Conservation (phyloP, 768 basidiomycete species). For the Suillus placidus region DNA sequence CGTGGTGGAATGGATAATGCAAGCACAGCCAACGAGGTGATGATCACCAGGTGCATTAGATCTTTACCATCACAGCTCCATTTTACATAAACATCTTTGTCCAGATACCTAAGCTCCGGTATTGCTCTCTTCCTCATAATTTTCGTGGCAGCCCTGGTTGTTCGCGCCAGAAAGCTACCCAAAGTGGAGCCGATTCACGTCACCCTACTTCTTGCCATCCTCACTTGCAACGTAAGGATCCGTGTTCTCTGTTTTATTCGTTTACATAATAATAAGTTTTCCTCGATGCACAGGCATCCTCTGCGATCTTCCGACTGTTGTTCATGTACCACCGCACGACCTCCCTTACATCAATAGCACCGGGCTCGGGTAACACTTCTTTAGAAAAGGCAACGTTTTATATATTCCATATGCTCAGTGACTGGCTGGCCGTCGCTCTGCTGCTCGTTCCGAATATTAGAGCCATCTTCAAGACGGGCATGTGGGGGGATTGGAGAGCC, state of each 20-base stretch:
- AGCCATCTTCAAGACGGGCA: constrained; percentile 31
- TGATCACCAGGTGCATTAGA: constrained; percentile 27
- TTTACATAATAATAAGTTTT: neutral
- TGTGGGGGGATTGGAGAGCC: constrained; percentile 24
- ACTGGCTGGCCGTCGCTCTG: constrained; percentile 39
- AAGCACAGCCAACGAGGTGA: constrained; percentile 23
- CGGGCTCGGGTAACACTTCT: constrained; percentile 37
- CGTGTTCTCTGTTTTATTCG: neutral
- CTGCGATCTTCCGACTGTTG: constrained; percentile 43
- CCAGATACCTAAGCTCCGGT: constrained; percentile 33
- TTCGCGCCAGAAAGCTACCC: constrained; percentile 32
- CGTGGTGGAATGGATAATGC: constrained; percentile 22
- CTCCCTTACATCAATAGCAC: constrained; percentile 35
- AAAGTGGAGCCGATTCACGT: constrained; percentile 28
- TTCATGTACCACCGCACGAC: constrained; percentile 40
- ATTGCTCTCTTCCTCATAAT: constrained; percentile 29
- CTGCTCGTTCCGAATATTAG: constrained; percentile 36
- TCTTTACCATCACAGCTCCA: neutral
- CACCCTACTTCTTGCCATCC: constrained; percentile 22
- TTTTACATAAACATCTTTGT: neutral
- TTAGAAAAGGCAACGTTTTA: constrained; percentile 45
- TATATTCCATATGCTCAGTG: constrained; percentile 47
- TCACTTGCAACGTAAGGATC: constrained; percentile 36
- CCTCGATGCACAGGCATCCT: constrained; percentile 17
- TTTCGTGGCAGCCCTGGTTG: constrained; percentile 17